These are phyloP conservation scores for Gnomoniopsis sp. DNA, from an alignment of 2,329 filamentous ascomycete genomes.

Conservation along the genomic window DNA sequence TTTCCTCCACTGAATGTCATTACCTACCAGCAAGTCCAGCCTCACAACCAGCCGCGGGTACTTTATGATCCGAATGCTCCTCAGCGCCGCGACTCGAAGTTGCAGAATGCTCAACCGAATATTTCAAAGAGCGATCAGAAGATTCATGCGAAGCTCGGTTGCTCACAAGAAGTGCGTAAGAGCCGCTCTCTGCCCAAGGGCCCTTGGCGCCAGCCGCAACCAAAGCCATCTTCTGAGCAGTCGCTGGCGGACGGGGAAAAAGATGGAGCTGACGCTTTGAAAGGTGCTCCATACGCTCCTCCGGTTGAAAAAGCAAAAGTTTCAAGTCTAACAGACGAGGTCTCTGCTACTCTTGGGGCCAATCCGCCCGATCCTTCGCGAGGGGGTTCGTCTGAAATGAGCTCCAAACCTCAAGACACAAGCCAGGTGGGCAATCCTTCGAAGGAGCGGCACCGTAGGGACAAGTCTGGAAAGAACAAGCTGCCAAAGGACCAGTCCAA, in stretches of 20 bases:
- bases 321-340: slow-evolving; percentile 4
- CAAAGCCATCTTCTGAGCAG: slow-evolving; percentile 14
- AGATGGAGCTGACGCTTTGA: not conserved
- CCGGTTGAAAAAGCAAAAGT: slow-evolving; percentile 6
- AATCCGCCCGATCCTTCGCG: not conserved
- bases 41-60: not conserved
- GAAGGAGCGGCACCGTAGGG: not conserved
- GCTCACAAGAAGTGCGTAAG: not conserved
- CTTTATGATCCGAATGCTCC: slow-evolving; percentile 2
- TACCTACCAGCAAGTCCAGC: not conserved
- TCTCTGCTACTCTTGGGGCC: slow-evolving; percentile 1
- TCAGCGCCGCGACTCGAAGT: slow-evolving; percentile 1
- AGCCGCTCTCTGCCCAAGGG: not conserved
- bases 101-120: not conserved
- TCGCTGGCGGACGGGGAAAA: slow-evolving; percentile 1
- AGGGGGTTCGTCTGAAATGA: not conserved
- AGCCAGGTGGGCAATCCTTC: not conserved
- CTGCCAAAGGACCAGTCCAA: not conserved
- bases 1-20: not conserved
- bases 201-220: slow-evolving; percentile 5
- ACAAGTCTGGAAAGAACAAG: not conserved
- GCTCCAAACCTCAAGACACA: not conserved
- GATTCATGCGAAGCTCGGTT: not conserved
- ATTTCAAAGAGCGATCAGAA: not conserved
- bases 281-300: slow-evolving; percentile 2